phyloP scores from a whole-genome alignment of 169 alveolate species.

The Plasmodium ovale region DNA sequence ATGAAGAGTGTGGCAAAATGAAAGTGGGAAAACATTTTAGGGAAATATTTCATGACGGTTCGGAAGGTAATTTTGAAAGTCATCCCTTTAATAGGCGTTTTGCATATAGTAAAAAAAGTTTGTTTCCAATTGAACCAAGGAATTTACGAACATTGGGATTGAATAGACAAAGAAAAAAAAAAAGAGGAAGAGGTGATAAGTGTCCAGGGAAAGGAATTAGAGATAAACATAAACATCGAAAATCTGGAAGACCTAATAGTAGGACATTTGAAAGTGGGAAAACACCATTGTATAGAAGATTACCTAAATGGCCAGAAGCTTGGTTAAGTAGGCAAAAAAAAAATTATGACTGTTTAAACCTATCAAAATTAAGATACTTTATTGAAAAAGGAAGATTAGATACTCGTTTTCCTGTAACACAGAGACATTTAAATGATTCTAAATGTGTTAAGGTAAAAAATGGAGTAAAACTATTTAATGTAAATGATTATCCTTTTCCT shows the following conservation, averaged over 20 bases:
- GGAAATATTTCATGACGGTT: slow-evolving; percentile 73
- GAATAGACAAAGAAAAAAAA: slow-evolving; percentile 80
- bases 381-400: slow-evolving; percentile 90
- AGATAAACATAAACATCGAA: slow-evolving; percentile 79
- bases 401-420: slow-evolving; percentile 90
- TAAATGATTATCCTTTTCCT: slow-evolving; percentile 93
- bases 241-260: slow-evolving; percentile 85
- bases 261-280: slow-evolving; percentile 89
- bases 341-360: slow-evolving; percentile 84
- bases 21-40: slow-evolving; percentile 63
- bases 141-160: slow-evolving; percentile 85
- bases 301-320: slow-evolving; percentile 90
- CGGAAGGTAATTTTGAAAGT: slow-evolving; percentile 63
- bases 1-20: neutral
- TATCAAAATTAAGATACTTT: slow-evolving; percentile 87
- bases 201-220: slow-evolving; percentile 87
- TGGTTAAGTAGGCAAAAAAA: slow-evolving; percentile 86
- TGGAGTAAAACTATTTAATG: slow-evolving; percentile 89
- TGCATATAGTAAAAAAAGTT: slow-evolving; percentile 84
- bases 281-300: slow-evolving; percentile 86
- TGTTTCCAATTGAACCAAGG: slow-evolving; percentile 89
- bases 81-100: slow-evolving; percentile 89
- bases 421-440: slow-evolving; percentile 90
- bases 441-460: slow-evolving; percentile 86
- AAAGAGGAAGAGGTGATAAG: slow-evolving; percentile 88